Evolutionary conservation across 2,329 filamentous ascomycete species (phyloP).

Genomic region (Botryotinia calthae): DNA sequence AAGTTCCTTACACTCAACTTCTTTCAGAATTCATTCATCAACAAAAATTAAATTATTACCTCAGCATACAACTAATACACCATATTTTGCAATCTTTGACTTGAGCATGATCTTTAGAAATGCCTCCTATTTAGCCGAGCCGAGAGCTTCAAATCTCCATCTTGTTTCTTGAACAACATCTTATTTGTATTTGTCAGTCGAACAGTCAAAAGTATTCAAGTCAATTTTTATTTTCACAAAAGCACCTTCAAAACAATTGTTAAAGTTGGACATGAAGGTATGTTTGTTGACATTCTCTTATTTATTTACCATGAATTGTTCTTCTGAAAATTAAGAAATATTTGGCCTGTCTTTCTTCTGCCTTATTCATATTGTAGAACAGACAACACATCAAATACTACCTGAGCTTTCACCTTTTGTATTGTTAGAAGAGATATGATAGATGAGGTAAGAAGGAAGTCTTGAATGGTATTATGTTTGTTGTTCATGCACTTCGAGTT

Average conservation of each 20-base stretch:
- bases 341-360: background rate
- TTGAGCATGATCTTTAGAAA: background rate
- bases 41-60: too few relatives aligned
- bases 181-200: background rate
- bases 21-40: too few relatives aligned
- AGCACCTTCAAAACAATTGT: background rate
- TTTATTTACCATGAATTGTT: background rate
- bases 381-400: background rate
- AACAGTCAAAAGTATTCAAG: accelerated
- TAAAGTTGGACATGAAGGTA: background rate
- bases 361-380: background rate
- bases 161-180: background rate
- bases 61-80: background rate
- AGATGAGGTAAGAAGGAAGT: background rate
- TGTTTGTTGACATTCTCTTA: background rate
- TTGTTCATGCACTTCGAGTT: background rate
- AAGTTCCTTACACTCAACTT: background rate
- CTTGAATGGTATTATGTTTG: background rate
- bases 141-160: background rate
- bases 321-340: too few relatives aligned
- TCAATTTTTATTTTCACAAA: background rate
- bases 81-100: background rate
- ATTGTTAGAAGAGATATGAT: background rate
- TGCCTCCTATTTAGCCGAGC: slow-evolving; percentile 8
- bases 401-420: background rate